These are phyloP conservation scores for Apiotrichum porosum DNA, from an alignment of 1,284 basidiomycete species.

Conservation along the genomic window DNA sequence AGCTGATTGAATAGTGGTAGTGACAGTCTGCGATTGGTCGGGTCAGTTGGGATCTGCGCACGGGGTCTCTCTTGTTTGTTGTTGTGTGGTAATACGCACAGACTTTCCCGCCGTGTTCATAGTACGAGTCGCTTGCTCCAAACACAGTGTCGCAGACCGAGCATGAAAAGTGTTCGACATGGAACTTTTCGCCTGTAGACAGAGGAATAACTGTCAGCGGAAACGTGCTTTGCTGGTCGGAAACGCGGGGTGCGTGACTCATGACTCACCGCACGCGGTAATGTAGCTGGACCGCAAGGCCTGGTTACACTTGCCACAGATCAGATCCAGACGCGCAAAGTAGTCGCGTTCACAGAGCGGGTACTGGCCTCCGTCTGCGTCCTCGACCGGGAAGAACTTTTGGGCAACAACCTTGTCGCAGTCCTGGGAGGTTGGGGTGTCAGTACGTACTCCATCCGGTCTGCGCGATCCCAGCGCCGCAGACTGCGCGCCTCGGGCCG, in stretches of 20 bases:
- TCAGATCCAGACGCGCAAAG: constrained; percentile 90
- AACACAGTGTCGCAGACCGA: constrained; percentile 94
- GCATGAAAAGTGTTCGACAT: constrained; percentile 99
- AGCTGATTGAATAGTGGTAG: constrained; percentile 96
- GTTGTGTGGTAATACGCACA: constrained; percentile 49
- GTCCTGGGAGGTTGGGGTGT: constrained; percentile 64
- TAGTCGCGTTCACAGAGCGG: constrained; percentile 98
- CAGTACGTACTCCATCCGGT: too few relatives aligned
- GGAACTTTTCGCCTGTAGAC: constrained; percentile 85
- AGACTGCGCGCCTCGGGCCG: too few relatives aligned
- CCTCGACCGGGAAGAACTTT: constrained; percentile 97
- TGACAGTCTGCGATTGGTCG: constrained; percentile 63
- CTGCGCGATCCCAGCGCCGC: too few relatives aligned
- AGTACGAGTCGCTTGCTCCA: constrained; percentile 97
- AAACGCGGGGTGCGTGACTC: too few relatives aligned
- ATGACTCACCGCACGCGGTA: constrained; percentile 93
- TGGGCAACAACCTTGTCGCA: constrained; percentile 93
- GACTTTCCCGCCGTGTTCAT: constrained; percentile 93
- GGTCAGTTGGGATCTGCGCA: neutral
- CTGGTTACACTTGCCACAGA: constrained; percentile 92
- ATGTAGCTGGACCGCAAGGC: constrained; percentile 97
- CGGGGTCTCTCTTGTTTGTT: neutral
- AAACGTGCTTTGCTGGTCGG: too few relatives aligned
- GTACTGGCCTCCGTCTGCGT: constrained; percentile 66
- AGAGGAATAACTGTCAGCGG: too few relatives aligned